Evolutionary conservation across 2,329 filamentous ascomycete species (phyloP).

Genomic region (Hypoxylon rubiginosum): DNA sequence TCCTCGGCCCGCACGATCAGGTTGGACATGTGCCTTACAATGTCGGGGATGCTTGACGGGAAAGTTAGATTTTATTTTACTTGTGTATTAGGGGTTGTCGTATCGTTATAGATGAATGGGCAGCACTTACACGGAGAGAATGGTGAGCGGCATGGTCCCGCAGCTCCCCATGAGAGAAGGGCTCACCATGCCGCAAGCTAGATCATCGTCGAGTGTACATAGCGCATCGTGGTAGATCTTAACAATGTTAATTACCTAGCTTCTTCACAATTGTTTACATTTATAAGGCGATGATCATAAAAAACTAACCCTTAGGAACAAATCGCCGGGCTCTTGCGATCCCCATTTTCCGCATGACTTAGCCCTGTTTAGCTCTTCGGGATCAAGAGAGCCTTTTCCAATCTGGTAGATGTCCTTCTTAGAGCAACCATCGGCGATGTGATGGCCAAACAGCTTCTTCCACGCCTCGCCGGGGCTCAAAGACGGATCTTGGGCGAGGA

Average conservation of each 20-base stretch:
- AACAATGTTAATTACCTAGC: slow-evolving; percentile 15
- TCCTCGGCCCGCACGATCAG: slow-evolving; percentile 78
- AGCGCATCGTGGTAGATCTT: slow-evolving; percentile 76
- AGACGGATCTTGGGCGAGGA: slow-evolving; percentile 66
- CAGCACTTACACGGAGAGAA: slow-evolving; percentile 70
- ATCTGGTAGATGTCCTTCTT: slow-evolving; percentile 39
- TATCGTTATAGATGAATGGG: background rate
- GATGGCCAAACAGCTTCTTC: slow-evolving; percentile 66
- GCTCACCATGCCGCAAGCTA: slow-evolving; percentile 64
- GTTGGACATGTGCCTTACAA: slow-evolving; percentile 81
- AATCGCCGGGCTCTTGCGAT: slow-evolving; percentile 69
- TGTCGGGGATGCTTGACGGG: slow-evolving; percentile 69
- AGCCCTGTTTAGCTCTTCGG: slow-evolving; percentile 66
- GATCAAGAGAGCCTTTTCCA: slow-evolving; percentile 38
- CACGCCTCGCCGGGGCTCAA: slow-evolving; percentile 67
- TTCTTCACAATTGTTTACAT: background rate
- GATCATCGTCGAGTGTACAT: slow-evolving; percentile 65
- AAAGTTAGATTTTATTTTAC: background rate
- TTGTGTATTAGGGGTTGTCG: background rate
- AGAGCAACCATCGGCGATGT: slow-evolving; percentile 10
- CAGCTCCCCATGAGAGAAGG: slow-evolving; percentile 65
- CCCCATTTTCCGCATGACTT: slow-evolving; percentile 77
- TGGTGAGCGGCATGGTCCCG: slow-evolving; percentile 76
- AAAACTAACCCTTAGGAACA: slow-evolving; percentile 71
- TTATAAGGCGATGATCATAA: background rate